Evolutionary conservation across 805 yeast genomes (phyloP), one percentile per base, ranked within the genome.

Genomic region (Maudiozyma serrabonitensis): DNA sequence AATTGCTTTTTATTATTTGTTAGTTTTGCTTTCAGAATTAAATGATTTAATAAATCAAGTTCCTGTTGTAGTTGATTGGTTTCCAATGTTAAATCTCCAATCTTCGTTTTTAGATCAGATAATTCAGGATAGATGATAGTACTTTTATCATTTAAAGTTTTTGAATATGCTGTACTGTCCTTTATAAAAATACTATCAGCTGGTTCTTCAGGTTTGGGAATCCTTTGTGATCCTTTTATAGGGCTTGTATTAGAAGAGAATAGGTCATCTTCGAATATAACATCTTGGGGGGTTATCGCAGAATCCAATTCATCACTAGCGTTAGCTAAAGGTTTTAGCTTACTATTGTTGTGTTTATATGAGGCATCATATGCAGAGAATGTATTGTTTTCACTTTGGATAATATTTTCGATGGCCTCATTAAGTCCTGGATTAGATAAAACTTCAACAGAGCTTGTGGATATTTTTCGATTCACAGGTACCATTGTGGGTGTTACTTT

Each of bases 1-100:
- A 85, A 68, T 59, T 89, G 93, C 4, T 80, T 74, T 6, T 76
- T 67, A 61, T 86, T 86, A 62, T 87, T 85, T 0, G 95, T 87
- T 32, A 91, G 69, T 57, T 87, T 95, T 0, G 97, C 96, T 60
- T 91, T 91, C 43, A 74, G 71, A 39, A 87, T 64, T 43, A 91
- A 69, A 5, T 91, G 83, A 13, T 75, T 78, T 39, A 91, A 65
- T 23, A 90, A 78, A 4, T 72, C 71, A 40, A 79, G 68, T 61
- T 90, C 95, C 50, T 78, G 76, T 37, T 74, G 71, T 25, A 86
- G 66, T 46, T 73, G 75, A 25, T 74, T 79, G 6, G 87, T 78
- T 13, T 82, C 86, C 1, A 70, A 63, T 2, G 75, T 70, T 15
- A 89, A 63, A n/a, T 71, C 74, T 2, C 70, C 70, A 42, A 90